A percentile compares a stretch with the other conserved stretches of the same genome.
Evolutionary conservation across 352 stramenopile genomes (phyloP).

Genomic region (Paralagenidium karlingii): DNA sequence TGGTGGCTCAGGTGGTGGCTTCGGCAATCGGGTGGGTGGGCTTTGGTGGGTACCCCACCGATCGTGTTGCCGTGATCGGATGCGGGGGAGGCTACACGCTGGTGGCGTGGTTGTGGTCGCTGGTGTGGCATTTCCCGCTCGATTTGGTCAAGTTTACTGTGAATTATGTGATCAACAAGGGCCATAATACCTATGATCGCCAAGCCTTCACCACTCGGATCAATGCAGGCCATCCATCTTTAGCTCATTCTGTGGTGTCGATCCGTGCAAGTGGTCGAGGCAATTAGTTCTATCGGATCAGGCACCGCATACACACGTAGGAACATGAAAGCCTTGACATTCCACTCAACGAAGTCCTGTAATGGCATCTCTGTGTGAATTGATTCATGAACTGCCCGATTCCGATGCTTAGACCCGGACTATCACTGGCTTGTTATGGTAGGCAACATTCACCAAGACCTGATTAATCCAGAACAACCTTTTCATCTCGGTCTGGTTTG

Average conservation of each 20-base stretch:
- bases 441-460: no score
- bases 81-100: conserved; percentile 47
- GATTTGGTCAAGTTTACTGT: conserved; percentile 61
- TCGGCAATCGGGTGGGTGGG: conserved; percentile 52
- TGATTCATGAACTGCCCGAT: no score
- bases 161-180: conserved; percentile 53
- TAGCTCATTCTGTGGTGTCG: conserved; percentile 43
- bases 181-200: conserved; percentile 24
- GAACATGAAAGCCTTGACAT: no score
- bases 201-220: conserved; percentile 66
- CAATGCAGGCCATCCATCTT: conserved; percentile 56
- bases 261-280: conserved; percentile 54
- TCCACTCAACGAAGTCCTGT: no score
- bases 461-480: no score
- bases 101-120: conserved; percentile 51
- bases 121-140: conserved; percentile 62
- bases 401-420: no score
- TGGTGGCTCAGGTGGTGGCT: conserved; percentile 50
- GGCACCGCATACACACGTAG: no score
- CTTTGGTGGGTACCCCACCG: conserved; percentile 49
- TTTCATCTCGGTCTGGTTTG: no score
- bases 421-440: no score
- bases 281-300: no score
- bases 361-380: no score
- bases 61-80: conserved; percentile 51